Base-by-base conservation (phyloP, 2,329 filamentous ascomycete species). In the Aspergillus hiratsukae region DNA sequence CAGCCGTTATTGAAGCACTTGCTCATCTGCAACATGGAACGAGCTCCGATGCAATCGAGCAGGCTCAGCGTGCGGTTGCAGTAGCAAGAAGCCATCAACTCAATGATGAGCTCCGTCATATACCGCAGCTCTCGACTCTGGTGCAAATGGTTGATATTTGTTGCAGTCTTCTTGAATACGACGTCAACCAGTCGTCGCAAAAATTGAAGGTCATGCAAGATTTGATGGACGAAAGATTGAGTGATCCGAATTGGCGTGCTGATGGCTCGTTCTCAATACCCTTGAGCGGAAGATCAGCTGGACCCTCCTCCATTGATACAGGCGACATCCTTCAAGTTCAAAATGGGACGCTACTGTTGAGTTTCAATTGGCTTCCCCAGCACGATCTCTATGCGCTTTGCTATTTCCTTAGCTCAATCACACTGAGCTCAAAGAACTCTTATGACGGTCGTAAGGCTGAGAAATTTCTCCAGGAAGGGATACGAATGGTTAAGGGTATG, bases 51-150 rank as follows among this genome's bases (percentile, higher is more conserved):
- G 78, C 81, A 51, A 76, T 87, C 25, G 83, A 87, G 57, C 78
- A 85, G 62, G 82, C 84, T 7, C 84, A 87, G 64, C 78, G 82
- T 56, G 82, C 85, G 0, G 75, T 88, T 57, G 84, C 85, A 21
- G 74, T 76, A 21, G 84, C 83, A 40, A 78, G 84, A 58, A 84
- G 81, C 54, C 74, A 84, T 51, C 86, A 87, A 57, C 71, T 86
- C 2, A 79, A 83, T 51, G 75, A 80, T 48, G 72, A 75, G 17
- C 74, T 82, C 57, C 72, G 77, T 41, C 71, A 78, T 40, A 75
- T 84, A 27, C 82, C 83, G 4, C 84, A 86, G 60, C 73, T 88
- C 31, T 77, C 75, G 17, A 80, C 82, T 0, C 66, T 87, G 41
- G 76, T 85, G 19, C 80, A 86, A 55, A 81, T 84, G 59, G 73